Conservation (phyloP, 2,329 filamentous ascomycete genomes). For the Diaporthe ilicicola region DNA sequence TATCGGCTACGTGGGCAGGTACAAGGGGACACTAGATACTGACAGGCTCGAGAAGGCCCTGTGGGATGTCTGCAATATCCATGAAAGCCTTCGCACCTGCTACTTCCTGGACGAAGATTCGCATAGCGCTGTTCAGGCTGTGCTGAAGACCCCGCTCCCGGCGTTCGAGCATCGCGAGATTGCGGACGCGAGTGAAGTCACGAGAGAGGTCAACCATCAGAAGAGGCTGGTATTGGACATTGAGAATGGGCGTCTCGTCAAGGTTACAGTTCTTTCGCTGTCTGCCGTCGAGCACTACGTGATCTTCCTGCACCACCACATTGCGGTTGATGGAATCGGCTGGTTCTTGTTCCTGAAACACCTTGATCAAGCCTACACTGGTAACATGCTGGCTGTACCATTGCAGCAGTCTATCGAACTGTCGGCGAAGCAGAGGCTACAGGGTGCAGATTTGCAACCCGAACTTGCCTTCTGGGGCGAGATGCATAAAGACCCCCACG, state of each 20-base stretch:
- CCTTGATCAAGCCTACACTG: constrained; percentile 50
- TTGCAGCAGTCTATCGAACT: constrained; percentile 46
- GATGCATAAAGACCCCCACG: neutral
- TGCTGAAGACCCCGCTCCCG: no score
- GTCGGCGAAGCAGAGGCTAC: constrained; percentile 41
- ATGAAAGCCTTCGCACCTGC: no score
- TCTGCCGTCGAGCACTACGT: constrained; percentile 47
- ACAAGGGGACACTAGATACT: neutral
- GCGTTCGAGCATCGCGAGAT: no score
- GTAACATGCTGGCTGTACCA: constrained; percentile 33
- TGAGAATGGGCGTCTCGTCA: neutral
- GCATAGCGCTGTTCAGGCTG: no score
- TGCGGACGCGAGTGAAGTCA: no score
- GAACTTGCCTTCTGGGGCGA: constrained; percentile 5
- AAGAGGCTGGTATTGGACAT: neutral
- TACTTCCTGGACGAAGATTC: no score
- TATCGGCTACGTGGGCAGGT: neutral
- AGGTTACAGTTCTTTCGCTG: neutral
- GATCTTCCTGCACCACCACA: constrained; percentile 43
- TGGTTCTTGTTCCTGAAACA: constrained; percentile 40
- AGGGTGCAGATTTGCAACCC: constrained; percentile 38
- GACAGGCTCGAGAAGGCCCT: no score
- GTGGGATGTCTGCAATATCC: neutral
- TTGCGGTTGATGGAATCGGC: constrained; percentile 25
- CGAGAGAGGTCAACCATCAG: neutral